A percentile compares a stretch with the other conserved stretches of the same genome.
These are phyloP conservation scores for Rhytidiadelphus loreus DNA, from an alignment of 225 moss, liverwort and hornwort species.

Conservation along the genomic window DNA sequence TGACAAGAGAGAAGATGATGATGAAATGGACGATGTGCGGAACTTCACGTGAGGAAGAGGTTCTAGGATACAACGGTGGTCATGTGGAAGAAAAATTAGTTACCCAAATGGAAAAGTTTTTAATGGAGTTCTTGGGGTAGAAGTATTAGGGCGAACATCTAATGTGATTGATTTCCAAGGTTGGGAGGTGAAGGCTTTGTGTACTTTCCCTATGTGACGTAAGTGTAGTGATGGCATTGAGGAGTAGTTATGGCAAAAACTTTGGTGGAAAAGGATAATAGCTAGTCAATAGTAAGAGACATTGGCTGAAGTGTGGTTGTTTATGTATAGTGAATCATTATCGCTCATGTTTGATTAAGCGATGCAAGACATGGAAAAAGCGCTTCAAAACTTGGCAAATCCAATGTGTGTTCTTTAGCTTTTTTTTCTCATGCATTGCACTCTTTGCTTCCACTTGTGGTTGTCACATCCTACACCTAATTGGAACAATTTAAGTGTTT, in stretches of 20 bases:
- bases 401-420: not conserved
- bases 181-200: not conserved
- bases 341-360: not conserved
- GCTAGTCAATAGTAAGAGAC: not conserved
- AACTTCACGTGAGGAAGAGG: not conserved
- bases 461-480: not conserved
- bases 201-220: not conserved
- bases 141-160: not conserved
- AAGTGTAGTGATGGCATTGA: not conserved
- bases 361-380: constrained; percentile 15
- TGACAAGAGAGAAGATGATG: too few relatives aligned
- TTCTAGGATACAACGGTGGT: not conserved
- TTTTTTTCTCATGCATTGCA: not conserved
- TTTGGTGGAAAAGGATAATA: not conserved
- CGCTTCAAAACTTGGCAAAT: constrained; percentile 7
- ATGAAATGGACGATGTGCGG: not conserved
- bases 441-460: not conserved
- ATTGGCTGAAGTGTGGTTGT: not conserved
- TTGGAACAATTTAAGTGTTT: too few relatives aligned
- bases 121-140: not conserved
- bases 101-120: not conserved
- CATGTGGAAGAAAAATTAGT: not conserved
- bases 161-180: not conserved
- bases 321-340: not conserved
- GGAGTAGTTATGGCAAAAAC: not conserved